phyloP scores from a whole-genome alignment of 768 basidiomycete genomes.

The Arthromyces matolae region DNA sequence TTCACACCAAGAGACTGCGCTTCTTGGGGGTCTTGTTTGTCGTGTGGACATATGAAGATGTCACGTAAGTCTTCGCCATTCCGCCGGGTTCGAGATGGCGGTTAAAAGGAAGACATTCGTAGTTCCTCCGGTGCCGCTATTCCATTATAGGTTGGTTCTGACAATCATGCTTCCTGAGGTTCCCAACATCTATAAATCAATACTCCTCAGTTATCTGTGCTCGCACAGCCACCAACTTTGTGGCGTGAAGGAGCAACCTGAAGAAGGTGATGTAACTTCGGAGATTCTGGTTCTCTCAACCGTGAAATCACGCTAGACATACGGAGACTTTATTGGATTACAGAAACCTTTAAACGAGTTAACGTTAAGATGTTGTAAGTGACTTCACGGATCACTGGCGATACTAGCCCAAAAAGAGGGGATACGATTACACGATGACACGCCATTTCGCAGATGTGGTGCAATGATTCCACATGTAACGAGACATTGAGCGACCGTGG shows the following conservation, averaged over 20 bases:
- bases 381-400: conserved; percentile 7
- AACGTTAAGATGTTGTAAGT: no score
- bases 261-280: conserved; percentile 3
- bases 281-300: conserved; percentile 4
- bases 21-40: not conserved
- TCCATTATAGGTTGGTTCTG: conserved; percentile 5
- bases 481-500: not conserved
- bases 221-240: conserved; percentile 27
- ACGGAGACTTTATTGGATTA: no score
- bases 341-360: no score
- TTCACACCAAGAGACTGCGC: conserved; percentile 4
- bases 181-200: conserved; percentile 1
- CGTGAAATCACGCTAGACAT: conserved; percentile 1
- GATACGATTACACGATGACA: no score
- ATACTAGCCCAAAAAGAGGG: no score
- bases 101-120: not conserved
- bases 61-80: conserved; percentile 4
- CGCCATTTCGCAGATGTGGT: no score
- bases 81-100: conserved; percentile 1
- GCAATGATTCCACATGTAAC: no score
- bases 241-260: conserved; percentile 17
- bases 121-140: conserved; percentile 5
- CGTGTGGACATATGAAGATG: not conserved
- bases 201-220: not conserved
- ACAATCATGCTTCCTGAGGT: conserved; percentile 2